phyloP scores from a whole-genome alignment of 1,284 basidiomycete genomes.

The Ceraceosorus guamensis region DNA sequence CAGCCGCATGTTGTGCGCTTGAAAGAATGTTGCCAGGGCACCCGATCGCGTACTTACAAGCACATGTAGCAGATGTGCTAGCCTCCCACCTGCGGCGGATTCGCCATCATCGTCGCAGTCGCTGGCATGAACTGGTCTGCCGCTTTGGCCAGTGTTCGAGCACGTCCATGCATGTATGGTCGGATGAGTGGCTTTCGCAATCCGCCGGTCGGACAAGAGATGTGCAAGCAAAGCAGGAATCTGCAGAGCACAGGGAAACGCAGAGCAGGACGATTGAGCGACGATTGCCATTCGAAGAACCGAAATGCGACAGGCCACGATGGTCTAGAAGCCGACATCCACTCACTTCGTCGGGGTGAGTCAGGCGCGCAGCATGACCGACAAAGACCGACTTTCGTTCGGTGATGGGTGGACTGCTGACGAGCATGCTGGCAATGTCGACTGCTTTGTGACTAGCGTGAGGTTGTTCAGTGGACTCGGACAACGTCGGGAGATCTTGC shows the following conservation, averaged over 20 bases:
- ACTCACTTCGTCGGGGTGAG: constrained; percentile 35
- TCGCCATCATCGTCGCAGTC: constrained; percentile 48
- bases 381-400: constrained; percentile 49
- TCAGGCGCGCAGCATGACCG: constrained; percentile 39
- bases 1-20: too few species aligned
- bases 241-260: too few species aligned
- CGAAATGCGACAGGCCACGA: too few species aligned
- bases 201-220: constrained; percentile 30
- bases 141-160: constrained; percentile 11
- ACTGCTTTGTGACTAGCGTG: too few species aligned
- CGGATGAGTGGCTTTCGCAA: constrained; percentile 44
- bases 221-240: constrained; percentile 24
- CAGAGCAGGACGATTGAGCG: too few species aligned
- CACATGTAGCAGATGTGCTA: constrained; percentile 46
- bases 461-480: too few species aligned
- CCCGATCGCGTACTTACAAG: constrained; percentile 17
- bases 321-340: not conserved
- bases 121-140: constrained; percentile 38
- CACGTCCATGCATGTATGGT: constrained; percentile 48
- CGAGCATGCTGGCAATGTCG: too few species aligned
- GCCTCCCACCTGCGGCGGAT: constrained; percentile 44
- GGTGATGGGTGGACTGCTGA: constrained; percentile 31
- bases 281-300: too few species aligned
- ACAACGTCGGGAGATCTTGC: too few species aligned
- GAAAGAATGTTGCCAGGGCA: too few species aligned